phyloP scores from a whole-genome alignment of 2,329 filamentous ascomycete species.

The Tolypocladium endophyticum region DNA sequence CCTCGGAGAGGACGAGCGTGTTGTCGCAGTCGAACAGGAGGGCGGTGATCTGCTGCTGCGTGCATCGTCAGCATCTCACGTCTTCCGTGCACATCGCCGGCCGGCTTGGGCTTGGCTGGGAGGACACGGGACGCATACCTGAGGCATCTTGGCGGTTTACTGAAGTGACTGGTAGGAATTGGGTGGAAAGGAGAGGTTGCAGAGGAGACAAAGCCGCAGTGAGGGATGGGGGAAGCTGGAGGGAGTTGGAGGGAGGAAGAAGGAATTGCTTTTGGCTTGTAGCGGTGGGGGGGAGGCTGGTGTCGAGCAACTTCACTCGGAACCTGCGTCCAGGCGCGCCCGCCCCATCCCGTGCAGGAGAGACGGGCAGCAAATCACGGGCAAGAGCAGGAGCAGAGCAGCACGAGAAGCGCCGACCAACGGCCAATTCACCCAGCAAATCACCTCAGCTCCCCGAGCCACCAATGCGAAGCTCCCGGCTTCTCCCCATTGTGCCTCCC shows the following conservation, averaged over 20 bases:
- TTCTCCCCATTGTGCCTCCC: too few species aligned
- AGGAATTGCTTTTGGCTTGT: background rate
- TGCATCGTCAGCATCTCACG: background rate
- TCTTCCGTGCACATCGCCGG: too few species aligned
- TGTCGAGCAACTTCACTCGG: background rate
- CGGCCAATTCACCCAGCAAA: background rate
- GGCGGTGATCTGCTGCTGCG: conserved; percentile 43
- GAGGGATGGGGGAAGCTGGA: background rate
- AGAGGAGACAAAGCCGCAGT: background rate
- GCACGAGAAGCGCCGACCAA: background rate
- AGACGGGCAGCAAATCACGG: background rate
- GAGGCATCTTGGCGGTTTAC: background rate
- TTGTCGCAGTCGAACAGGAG: conserved; percentile 77
- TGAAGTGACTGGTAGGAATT: background rate
- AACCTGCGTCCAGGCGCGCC: background rate
- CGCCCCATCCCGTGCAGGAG: background rate
- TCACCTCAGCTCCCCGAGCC: background rate
- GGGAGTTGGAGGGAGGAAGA: background rate
- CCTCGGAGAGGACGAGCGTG: conserved; percentile 86
- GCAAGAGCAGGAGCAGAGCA: background rate
- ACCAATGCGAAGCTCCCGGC: background rate
- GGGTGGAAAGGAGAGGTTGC: background rate
- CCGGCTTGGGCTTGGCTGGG: background rate
- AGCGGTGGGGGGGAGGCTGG: background rate
- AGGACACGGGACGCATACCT: background rate